phyloP scores from a whole-genome alignment of 129 eudicot genomes.

The Rutidosis leptorrhynchoides region DNA sequence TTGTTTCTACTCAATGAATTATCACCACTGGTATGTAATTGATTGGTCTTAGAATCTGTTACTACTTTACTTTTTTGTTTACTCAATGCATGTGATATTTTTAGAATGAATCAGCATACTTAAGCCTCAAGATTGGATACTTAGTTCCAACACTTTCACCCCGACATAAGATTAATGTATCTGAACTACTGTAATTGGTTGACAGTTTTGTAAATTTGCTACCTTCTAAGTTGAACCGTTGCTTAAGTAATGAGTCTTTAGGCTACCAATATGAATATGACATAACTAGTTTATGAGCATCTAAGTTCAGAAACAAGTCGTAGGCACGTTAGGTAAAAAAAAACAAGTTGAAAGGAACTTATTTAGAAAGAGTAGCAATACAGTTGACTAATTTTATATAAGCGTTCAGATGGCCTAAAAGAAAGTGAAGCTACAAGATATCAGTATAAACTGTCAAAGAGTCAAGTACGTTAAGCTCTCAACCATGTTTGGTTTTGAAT shows the following conservation, averaged over 20 bases:
- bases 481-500: neutral
- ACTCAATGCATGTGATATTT: neutral
- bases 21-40: constrained; percentile 91
- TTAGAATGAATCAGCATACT: neutral
- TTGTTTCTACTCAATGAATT: constrained; percentile 98
- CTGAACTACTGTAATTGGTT: neutral
- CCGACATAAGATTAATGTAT: neutral
- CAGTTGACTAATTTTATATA: neutral
- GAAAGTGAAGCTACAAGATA: neutral
- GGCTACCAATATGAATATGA: neutral
- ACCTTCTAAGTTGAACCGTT: neutral
- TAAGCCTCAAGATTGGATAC: constrained; percentile 1
- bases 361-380: neutral
- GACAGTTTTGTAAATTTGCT: neutral
- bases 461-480: neutral
- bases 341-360: constrained; percentile 5
- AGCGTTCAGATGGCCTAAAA: constrained; percentile 1
- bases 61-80: neutral
- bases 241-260: neutral
- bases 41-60: constrained; percentile 3
- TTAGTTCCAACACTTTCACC: neutral
- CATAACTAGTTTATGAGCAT: neutral
- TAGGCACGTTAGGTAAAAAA: neutral
- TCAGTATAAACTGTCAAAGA: neutral
- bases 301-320: neutral